These are phyloP conservation scores for Populus hybrid DNA, from an alignment of 441 rosid genomes.

Conservation along the genomic window DNA sequence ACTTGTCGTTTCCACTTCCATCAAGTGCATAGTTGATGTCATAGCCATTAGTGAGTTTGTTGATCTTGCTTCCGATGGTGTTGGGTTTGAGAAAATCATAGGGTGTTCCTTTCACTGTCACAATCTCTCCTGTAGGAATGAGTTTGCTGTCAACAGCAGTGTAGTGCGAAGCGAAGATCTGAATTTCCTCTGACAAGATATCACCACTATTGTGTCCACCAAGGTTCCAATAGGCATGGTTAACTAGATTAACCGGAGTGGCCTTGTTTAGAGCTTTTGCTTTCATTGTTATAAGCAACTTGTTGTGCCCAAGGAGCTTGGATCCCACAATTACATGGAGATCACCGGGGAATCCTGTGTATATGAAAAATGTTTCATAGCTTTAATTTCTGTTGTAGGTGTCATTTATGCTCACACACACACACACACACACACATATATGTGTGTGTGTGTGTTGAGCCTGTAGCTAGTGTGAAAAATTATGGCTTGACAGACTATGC, in stretches of 20 bases:
- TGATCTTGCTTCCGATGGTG: slow-evolving; percentile 43
- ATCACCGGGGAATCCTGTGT: slow-evolving; percentile 71
- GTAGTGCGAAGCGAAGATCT: slow-evolving; percentile 47
- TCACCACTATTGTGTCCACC: slow-evolving; percentile 15
- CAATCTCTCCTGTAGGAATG: slow-evolving; percentile 65
- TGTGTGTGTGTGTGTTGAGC: no score
- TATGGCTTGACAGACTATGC: not conserved
- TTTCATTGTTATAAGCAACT: slow-evolving; percentile 52
- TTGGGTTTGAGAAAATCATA: slow-evolving; percentile 58
- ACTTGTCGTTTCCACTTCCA: slow-evolving; percentile 8
- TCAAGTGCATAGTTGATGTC: slow-evolving; percentile 73
- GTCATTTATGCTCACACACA: not conserved
- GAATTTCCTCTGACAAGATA: slow-evolving; percentile 47
- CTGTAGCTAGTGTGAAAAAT: no score
- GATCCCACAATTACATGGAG: slow-evolving; percentile 41
- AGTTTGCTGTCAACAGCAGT: slow-evolving; percentile 46
- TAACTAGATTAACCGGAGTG: slow-evolving; percentile 71
- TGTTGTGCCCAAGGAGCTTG: slow-evolving; percentile 32
- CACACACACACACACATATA: no score
- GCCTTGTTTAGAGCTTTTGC: slow-evolving; percentile 55
- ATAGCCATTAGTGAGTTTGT: slow-evolving; percentile 53
- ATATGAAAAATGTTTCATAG: not conserved
- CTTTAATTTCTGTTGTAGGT: not conserved
- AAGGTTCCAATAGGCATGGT: slow-evolving; percentile 78
- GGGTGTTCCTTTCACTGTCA: slow-evolving; percentile 60